Evolutionary conservation across 129 eudicot species (phyloP), one percentile per base, ranked within the genome.

Genomic region (Pittosporum tobira): DNA sequence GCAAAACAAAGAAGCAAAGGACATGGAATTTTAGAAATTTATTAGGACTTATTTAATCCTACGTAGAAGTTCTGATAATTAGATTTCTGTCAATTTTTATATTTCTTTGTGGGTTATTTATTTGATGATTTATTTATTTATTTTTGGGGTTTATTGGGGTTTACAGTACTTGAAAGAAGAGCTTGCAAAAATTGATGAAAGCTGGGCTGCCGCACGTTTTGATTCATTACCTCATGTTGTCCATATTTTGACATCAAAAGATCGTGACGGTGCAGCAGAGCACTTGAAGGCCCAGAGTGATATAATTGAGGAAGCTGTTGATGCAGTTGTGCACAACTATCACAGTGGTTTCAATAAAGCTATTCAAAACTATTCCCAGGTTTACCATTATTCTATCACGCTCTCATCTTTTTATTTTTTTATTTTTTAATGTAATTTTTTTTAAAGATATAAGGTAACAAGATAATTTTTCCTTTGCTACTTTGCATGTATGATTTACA

Each of bases 311-410:
- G 96, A 93, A 61, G 94, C 87, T 69, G 99, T 93, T 58, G 91
- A 93, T 68, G 99, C 88, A 79, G 99, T 93, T 51, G 99, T 93
- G 64, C 99, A 93, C 72, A 89, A 94, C 58, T 93, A 93, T 69
- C 99, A 93, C 69, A 71, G 94, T 63, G 99, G 99, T 65, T 93
- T 93, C 73, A 93, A 93, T 67, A 87, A 87, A 73, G 99, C 99
- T 2, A 93, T 93, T 64, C 99, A 93, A 76, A 93, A 93, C 68
- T 93, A 93, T 75, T 93, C 99, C 15, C 88, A 82, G 88, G 88
- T 82, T 18, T 26, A 18, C 9, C 49, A 7, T 5, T 51, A 37
- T 18, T 46, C 69, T 25, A 4, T 24, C 12, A 30, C 55, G 16
- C 22, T 45, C 2, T 19, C 29, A 4, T 2, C 6, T 24, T 24